phyloP scores from a whole-genome alignment of 768 basidiomycete species.

The Phlebiopsis flavidoalba region DNA sequence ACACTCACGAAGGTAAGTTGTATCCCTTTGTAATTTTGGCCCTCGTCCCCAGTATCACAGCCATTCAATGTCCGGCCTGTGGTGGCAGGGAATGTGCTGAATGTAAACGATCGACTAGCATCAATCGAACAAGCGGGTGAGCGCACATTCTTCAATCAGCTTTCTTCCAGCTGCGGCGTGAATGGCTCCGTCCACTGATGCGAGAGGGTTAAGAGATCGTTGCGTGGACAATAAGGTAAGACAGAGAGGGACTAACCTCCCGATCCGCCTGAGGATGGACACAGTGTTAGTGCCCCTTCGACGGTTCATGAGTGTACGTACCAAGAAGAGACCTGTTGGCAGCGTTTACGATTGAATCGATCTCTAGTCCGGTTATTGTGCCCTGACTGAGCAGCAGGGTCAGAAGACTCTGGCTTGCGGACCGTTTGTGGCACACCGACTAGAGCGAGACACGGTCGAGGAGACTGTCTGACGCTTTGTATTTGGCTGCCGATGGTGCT shows the following conservation, averaged over 20 bases:
- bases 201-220: background rate
- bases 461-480: slow-evolving; percentile 32
- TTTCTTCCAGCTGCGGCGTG: slow-evolving; percentile 67
- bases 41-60: slow-evolving; percentile 63
- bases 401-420: no score
- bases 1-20: slow-evolving; percentile 65
- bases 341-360: slow-evolving; percentile 80
- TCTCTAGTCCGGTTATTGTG: slow-evolving; percentile 67
- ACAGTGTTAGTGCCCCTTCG: slow-evolving; percentile 5
- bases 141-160: slow-evolving; percentile 65
- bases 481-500: slow-evolving; percentile 28
- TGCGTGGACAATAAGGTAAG: background rate
- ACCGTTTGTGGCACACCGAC: slow-evolving; percentile 36
- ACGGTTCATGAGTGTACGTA: slow-evolving; percentile 22
- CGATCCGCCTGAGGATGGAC: slow-evolving; percentile 54
- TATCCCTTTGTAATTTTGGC: slow-evolving; percentile 81
- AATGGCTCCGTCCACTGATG: slow-evolving; percentile 76
- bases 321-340: slow-evolving; percentile 72
- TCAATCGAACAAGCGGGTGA: background rate
- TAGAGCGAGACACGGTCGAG: slow-evolving; percentile 62
- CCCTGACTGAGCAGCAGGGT: slow-evolving; percentile 47
- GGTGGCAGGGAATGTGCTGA: background rate
- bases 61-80: slow-evolving; percentile 62
- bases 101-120: background rate
- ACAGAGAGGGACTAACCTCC: slow-evolving; percentile 46